phyloP scores from a whole-genome alignment of 108 stramenopile species.

The Nannochloropsis salina region DNA sequence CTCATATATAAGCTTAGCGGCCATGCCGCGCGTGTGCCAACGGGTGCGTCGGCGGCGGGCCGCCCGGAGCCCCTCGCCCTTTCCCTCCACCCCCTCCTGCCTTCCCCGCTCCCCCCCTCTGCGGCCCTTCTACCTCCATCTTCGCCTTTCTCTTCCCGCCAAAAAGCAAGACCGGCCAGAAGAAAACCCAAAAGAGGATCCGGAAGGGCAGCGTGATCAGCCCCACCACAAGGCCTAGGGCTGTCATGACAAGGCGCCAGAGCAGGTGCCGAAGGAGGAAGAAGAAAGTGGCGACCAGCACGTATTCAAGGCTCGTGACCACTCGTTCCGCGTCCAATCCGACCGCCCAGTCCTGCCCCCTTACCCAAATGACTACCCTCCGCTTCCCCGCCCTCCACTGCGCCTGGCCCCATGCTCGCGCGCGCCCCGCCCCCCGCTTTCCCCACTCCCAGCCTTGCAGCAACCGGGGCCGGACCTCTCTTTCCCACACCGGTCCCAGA shows the following conservation, averaged over 20 bases:
- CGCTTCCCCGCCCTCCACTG: not conserved
- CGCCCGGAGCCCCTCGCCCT: not conserved
- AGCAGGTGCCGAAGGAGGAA: slow-evolving; percentile 5
- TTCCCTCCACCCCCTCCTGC: slow-evolving; percentile 12
- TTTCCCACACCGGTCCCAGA: not conserved
- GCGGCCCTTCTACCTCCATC: not conserved
- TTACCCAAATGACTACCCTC: not conserved
- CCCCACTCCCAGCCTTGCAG: not conserved
- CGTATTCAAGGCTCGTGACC: not conserved
- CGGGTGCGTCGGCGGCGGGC: not conserved
- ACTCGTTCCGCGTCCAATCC: not conserved
- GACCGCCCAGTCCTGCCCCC: not conserved
- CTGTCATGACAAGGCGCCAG: not conserved
- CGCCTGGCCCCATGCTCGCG: not conserved
- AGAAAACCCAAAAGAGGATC: not conserved
- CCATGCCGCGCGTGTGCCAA: not conserved
- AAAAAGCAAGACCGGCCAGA: not conserved
- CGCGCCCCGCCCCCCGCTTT: not conserved
- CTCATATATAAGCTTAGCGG: not conserved
- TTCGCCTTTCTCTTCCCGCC: not conserved
- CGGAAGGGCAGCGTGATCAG: not conserved
- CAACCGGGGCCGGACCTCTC: not conserved
- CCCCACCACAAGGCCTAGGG: not conserved
- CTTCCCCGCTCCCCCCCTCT: not conserved
- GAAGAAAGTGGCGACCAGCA: not conserved